Base-by-base conservation (phyloP, 1,139 yeast species). In the Suhomyces anneliseae region DNA sequence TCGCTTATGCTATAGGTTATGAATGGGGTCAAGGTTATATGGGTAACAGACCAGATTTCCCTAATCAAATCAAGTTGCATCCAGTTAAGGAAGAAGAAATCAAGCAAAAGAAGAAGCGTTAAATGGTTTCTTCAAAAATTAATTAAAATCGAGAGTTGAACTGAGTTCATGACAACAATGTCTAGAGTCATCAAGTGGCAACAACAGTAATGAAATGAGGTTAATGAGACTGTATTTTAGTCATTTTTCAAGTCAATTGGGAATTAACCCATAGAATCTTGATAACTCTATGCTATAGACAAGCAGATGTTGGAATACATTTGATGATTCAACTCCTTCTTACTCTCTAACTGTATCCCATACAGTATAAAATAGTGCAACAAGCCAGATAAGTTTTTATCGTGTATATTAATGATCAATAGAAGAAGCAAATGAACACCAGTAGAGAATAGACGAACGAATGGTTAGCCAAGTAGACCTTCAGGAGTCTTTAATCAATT, bases 21-120 rank as follows among this genome's bases (percentile, higher is more conserved):
- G 99, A 93, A 64, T 93, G 99, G 99, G 81, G 90, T 49, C 88
- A 87, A 64, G 99, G 99, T 8, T 78, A 87, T 65, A 83, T 79
- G 64, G 87, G 80, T 57, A 90, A 89, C 70, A 81, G 83, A 43
- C 87, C 82, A 3, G 90, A 85, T 53, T 82, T 83, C 59, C 92
- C 95, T 12, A 87, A 80, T 54, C 75, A 81, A 50, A 82, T 93
- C 53, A 87, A 89, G 68, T 73, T 93, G 47, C 99, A 93, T 67
- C 85, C 93, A 7, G 82, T 87, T 26, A 84, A 82, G 53, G 97
- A 90, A 48, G 93, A 83, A 44, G 99, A 93, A 65, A 87, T 87
- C 44, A 87, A 87, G 64, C 95, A 85, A 61, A 86, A 87, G 69
- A 79, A 79, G 34, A 45, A 45, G 40, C 45, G 43, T n/a, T 39